phyloP scores from a whole-genome alignment of 2,329 filamentous ascomycete species.

The Colletotrichum chrysophilum region DNA sequence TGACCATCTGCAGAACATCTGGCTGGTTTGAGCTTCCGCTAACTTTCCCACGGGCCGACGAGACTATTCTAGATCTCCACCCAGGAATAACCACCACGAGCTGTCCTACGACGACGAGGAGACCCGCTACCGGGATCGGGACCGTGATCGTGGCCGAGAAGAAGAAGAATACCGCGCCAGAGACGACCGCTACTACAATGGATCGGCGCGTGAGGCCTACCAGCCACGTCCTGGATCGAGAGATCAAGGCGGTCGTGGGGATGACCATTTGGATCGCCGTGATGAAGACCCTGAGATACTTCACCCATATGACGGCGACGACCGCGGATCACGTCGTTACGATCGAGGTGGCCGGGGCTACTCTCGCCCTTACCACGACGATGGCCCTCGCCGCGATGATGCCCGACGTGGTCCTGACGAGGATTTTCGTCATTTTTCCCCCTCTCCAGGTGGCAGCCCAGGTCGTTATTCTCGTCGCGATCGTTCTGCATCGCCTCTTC shows the following conservation, averaged over 20 bases:
- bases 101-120: slow-evolving; percentile 37
- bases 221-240: slow-evolving; percentile 23
- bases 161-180: slow-evolving; percentile 2
- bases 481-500: slow-evolving; percentile 29
- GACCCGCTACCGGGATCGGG: slow-evolving; percentile 27
- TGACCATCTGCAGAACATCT: slow-evolving; percentile 21
- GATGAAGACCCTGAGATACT: slow-evolving; percentile 41
- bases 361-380: slow-evolving; percentile 18
- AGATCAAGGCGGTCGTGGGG: slow-evolving; percentile 29
- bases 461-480: slow-evolving; percentile 20
- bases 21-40: slow-evolving; percentile 41
- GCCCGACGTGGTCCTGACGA: slow-evolving; percentile 17
- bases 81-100: slow-evolving; percentile 34
- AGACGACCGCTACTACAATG: slow-evolving; percentile 25
- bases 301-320: slow-evolving; percentile 34
- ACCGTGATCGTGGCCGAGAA: slow-evolving; percentile 2
- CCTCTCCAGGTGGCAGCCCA: slow-evolving; percentile 20
- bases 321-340: slow-evolving; percentile 29
- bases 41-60: slow-evolving; percentile 50
- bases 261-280: slow-evolving; percentile 32
- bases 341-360: slow-evolving; percentile 16
- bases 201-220: slow-evolving; percentile 26
- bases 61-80: slow-evolving; percentile 49
- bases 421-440: slow-evolving; percentile 16
- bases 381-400: slow-evolving; percentile 22